Base-by-base conservation (phyloP, 805 yeast species). In the Tetrapisispora arboricola region DNA sequence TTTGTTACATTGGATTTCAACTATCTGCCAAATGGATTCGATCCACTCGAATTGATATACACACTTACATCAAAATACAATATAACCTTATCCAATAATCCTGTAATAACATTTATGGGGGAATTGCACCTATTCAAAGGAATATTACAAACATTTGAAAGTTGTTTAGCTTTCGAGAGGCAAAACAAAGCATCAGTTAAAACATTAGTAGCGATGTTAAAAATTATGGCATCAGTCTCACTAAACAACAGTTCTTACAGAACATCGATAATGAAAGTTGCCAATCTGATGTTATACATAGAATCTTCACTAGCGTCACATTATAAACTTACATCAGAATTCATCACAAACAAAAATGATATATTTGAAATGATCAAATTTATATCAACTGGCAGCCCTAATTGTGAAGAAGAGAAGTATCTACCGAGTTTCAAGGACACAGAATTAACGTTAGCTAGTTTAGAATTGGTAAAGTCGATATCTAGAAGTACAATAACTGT, bases 401-500 rank as follows among this genome's bases (percentile, higher is more conserved):
- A 7, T 13, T 38, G 40, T 6, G 29, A 24, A 2, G 18, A 36
- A n/a, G 19, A 15, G 4, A n/a, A 20, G 4, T 21, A 33, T 2
- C 33, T 55, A 9, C 62, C 62, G 3, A 50, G 50, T 1, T 41
- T 59, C 13, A 49, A 53, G 35, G 57, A 57, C 38, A 43, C 49
- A 24, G 54, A 51, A 30, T 24, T 52, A 3, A 43, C 48, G 3
- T 39, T 49, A 18, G 47, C 61, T 9, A 58, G 63, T 63, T 39
- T 57, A 15, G 39, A 41, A n/a, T 44, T 59, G n/a, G 38, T 59
- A 19, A 60, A 57, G 38, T 56, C 63, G 7, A 57, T 58, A 20
- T 59, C 63, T 2, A 49, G 64, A 44, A 60, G 63, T 44, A 53
- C 56, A 1, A 49, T 55, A 3, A 59, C 61, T 0, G 42, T 58